Conservation (phyloP, 2,329 filamentous ascomycete genomes). For the Pezizomycotina sp. region DNA sequence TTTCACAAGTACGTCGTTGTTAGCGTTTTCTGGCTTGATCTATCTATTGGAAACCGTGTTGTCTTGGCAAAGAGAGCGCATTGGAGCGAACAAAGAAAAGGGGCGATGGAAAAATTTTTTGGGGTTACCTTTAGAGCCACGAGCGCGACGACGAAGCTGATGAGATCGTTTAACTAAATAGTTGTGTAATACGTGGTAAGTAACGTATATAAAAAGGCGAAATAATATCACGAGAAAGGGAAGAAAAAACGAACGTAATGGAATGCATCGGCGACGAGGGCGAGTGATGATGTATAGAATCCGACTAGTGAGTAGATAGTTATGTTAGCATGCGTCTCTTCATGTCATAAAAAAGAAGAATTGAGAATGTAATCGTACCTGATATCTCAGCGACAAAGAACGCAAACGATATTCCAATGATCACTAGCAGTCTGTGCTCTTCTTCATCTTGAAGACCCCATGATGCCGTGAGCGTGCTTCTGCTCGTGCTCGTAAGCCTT, state of each 20-base stretch:
- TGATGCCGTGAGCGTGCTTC: too few species aligned
- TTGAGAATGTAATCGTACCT: constrained; percentile 24
- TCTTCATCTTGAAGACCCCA: too few species aligned
- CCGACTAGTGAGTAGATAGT: constrained; percentile 34
- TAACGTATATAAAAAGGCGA: not conserved
- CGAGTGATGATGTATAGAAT: constrained; percentile 54
- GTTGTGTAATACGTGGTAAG: constrained; percentile 1
- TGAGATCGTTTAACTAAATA: constrained; percentile 50
- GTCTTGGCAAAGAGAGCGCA: constrained; percentile 1
- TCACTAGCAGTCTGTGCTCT: constrained; percentile 27
- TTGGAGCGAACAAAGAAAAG: not conserved
- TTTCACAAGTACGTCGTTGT: constrained; percentile 9
- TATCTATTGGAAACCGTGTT: not conserved
- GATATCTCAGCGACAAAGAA: constrained; percentile 36
- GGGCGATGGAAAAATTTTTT: constrained; percentile 21
- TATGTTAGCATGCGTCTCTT: not conserved
- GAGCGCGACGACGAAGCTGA: constrained; percentile 52
- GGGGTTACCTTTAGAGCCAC: constrained; percentile 46
- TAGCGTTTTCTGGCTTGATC: constrained; percentile 1
- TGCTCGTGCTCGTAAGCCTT: too few species aligned
- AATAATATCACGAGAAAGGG: constrained; percentile 1
- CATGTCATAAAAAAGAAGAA: not conserved
- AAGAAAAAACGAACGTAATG: constrained; percentile 45
- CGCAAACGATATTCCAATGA: constrained; percentile 33
- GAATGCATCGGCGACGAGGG: constrained; percentile 60